A percentile compares a stretch with the other conserved stretches of the same genome.
These are phyloP conservation scores for Populus tremula DNA, from an alignment of 345 rosid species.

Conservation along the genomic window DNA sequence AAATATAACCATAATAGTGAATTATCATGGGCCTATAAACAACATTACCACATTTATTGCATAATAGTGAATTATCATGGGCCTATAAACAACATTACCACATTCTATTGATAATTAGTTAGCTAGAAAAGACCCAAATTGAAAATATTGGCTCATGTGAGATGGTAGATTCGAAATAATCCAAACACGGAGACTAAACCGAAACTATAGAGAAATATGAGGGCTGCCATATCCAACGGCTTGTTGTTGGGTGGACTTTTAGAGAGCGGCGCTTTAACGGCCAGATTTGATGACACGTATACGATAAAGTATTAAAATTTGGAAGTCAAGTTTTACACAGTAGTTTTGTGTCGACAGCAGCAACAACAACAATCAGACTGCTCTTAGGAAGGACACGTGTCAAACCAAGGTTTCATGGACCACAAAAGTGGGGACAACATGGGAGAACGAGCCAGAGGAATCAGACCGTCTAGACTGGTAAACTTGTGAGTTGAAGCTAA, in stretches of 20 bases:
- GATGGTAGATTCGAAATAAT: neutral
- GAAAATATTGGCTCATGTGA: neutral
- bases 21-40: too few relatives aligned
- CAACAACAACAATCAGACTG: neutral
- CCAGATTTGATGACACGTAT: neutral
- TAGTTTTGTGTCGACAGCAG: slow-evolving; percentile 8
- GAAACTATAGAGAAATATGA: neutral
- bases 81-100: too few relatives aligned
- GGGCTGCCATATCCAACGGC: neutral
- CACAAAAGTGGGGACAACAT: slow-evolving; percentile 11
- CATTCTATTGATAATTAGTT: too few relatives aligned
- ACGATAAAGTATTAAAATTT: neutral
- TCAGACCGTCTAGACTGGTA: neutral
- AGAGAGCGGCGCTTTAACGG: neutral
- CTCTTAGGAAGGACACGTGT: slow-evolving; percentile 4
- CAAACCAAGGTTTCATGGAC: slow-evolving; percentile 19
- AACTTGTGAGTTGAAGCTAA: neutral
- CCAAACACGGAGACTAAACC: neutral
- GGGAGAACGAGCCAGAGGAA: neutral
- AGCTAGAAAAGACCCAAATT: neutral
- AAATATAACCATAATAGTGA: too few relatives aligned
- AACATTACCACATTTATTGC: too few relatives aligned
- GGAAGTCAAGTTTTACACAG: neutral
- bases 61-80: too few relatives aligned
- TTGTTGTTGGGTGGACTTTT: neutral